Evolutionary conservation across 768 basidiomycete species (phyloP).

Genomic region (Lenzites betulinus): DNA sequence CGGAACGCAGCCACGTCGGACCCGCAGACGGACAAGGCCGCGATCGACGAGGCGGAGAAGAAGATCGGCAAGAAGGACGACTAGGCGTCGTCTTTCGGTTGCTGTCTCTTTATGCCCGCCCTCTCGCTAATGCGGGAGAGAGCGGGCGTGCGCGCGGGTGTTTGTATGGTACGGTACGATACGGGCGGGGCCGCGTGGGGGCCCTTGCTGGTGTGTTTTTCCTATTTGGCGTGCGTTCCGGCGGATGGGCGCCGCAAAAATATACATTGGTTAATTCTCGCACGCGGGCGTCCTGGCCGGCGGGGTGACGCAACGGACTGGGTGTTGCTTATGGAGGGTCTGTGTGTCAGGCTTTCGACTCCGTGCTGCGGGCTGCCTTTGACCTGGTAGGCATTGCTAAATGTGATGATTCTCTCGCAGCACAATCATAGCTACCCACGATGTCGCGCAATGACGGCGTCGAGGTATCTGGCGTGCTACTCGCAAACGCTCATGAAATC

Average conservation of each 20-base stretch:
- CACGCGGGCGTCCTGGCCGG: too few species aligned
- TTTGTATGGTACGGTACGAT: conserved; percentile 14
- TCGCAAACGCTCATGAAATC: too few species aligned
- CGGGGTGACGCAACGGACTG: too few species aligned
- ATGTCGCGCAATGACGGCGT: too few species aligned
- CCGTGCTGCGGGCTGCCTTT: too few species aligned
- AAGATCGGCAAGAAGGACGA: conserved; percentile 81
- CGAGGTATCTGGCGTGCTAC: too few species aligned
- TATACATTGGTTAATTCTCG: conserved; percentile 12
- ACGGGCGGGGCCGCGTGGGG: conserved; percentile 1
- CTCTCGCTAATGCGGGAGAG: neutral
- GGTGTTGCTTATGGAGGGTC: too few species aligned
- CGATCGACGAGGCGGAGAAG: conserved; percentile 89
- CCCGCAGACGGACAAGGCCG: conserved; percentile 84
- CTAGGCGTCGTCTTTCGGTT: conserved; percentile 34
- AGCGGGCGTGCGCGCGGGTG: neutral
- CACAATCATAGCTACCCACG: too few species aligned
- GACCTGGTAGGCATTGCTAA: too few species aligned
- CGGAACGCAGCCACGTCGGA: conserved; percentile 47
- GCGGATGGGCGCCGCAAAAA: conserved; percentile 5
- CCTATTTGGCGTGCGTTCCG: neutral
- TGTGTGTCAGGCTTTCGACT: too few species aligned
- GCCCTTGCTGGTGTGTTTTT: neutral
- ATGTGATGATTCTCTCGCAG: too few species aligned
- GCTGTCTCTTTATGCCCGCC: too few species aligned